Evolutionary conservation across 2,329 filamentous ascomycete genomes (phyloP).

Genomic region (Verticillium tricorpus): DNA sequence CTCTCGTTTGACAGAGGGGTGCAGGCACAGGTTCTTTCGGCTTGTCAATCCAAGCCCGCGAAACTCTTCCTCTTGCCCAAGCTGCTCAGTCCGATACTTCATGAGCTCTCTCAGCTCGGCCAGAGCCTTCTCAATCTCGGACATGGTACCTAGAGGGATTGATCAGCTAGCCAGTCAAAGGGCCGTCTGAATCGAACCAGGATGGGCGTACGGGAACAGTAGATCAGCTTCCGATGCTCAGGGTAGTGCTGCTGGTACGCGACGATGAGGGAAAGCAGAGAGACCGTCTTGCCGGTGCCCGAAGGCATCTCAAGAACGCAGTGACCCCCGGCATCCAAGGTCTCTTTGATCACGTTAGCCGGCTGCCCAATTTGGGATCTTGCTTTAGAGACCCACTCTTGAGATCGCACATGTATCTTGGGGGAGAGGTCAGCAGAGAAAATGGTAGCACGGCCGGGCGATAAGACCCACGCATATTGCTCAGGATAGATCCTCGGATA

Average conservation of each 20-base stretch:
- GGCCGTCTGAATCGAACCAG: background rate
- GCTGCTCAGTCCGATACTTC: conserved; percentile 85
- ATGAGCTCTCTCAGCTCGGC: conserved; percentile 88
- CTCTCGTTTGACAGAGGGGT: conserved; percentile 92
- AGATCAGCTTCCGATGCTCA: conserved; percentile 92
- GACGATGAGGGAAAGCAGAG: conserved; percentile 88
- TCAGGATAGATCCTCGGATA: conserved; percentile 57
- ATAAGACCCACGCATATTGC: conserved; percentile 47
- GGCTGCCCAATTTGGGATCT: background rate
- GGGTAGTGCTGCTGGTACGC: conserved; percentile 94
- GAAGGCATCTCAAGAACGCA: conserved; percentile 99
- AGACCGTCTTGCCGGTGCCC: conserved; percentile 96
- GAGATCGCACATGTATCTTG: conserved; percentile 53
- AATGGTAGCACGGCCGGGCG: conserved; percentile 4
- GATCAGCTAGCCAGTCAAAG: background rate
- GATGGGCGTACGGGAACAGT: conserved; percentile 72
- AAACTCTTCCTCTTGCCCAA: conserved; percentile 92
- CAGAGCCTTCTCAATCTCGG: conserved; percentile 96
- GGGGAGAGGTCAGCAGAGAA: conserved; percentile 2
- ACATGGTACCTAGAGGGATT: conserved; percentile 72
- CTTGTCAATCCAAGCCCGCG: conserved; percentile 88
- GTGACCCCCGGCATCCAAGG: conserved; percentile 89
- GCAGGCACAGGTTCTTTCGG: conserved; percentile 93
- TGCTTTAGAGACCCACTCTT: conserved; percentile 36
- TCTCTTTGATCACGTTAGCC: conserved; percentile 38